A percentile compares a stretch with the other conserved stretches of the same genome.
These are phyloP conservation scores for Acmispon strigosus DNA, from an alignment of 306 rosid species.

Conservation along the genomic window DNA sequence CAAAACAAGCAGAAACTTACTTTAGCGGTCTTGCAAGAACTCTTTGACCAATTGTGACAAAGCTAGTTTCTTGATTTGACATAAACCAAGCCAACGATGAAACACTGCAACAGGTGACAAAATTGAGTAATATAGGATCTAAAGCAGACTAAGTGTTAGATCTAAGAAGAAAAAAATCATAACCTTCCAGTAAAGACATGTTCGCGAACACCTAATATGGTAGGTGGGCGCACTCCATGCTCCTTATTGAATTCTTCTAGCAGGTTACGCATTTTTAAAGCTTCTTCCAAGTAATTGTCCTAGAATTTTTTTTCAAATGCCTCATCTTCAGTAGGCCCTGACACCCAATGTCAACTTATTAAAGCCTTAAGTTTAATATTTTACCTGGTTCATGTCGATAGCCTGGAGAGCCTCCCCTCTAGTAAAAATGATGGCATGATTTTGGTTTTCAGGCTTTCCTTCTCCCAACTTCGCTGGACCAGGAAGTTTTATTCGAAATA, in stretches of 20 bases:
- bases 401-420: slow-evolving; percentile 97
- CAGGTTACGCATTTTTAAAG: slow-evolving; percentile 96
- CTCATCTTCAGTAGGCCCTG: slow-evolving; percentile 16
- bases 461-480: slow-evolving; percentile 89
- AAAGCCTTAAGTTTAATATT: slow-evolving; percentile 14
- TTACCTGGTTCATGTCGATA: slow-evolving; percentile 96
- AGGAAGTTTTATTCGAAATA: slow-evolving; percentile 87
- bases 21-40: slow-evolving; percentile 93
- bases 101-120: slow-evolving; percentile 55
- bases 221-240: slow-evolving; percentile 89
- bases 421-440: slow-evolving; percentile 88
- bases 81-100: slow-evolving; percentile 99
- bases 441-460: slow-evolving; percentile 99
- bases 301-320: slow-evolving; percentile 27
- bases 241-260: slow-evolving; percentile 88
- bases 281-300: slow-evolving; percentile 99
- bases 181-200: slow-evolving; percentile 97
- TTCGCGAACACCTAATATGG: slow-evolving; percentile 94
- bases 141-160: background rate
- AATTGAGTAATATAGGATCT: slow-evolving; percentile 1
- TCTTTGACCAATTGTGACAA: slow-evolving; percentile 95
- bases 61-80: slow-evolving; percentile 99
- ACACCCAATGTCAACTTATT: slow-evolving; percentile 16
- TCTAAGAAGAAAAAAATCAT: slow-evolving; percentile 13
- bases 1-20: slow-evolving; percentile 38